A percentile compares a stretch with the other conserved stretches of the same genome.
phyloP scores from a whole-genome alignment of 257 asterid species.

The Ocimum tenuiflorum region DNA sequence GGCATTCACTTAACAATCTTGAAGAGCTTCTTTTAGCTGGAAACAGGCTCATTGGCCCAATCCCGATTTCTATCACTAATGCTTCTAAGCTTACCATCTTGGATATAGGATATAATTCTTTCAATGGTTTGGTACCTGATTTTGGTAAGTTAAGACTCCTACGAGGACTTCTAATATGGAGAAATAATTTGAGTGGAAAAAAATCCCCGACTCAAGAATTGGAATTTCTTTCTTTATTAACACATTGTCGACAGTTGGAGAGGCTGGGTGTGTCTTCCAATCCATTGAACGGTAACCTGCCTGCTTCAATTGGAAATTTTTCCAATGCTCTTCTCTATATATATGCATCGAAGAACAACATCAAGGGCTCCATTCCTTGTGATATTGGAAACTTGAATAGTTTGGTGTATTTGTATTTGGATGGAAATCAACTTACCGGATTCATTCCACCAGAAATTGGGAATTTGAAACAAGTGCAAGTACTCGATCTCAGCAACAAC shows the following conservation, averaged over 20 bases:
- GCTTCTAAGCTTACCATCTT: not conserved
- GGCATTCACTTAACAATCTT: not conserved
- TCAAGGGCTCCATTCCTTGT: not conserved
- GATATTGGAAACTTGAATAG: not conserved
- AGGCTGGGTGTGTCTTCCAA: too few species aligned
- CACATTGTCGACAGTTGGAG: not conserved
- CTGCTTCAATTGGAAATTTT: not conserved
- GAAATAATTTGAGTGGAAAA: not conserved
- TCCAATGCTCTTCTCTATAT: not conserved
- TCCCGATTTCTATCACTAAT: not conserved
- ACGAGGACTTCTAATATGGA: not conserved
- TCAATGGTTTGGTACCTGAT: not conserved
- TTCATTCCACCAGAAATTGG: not conserved
- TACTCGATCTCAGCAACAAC: not conserved
- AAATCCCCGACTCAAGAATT: not conserved
- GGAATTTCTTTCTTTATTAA: not conserved
- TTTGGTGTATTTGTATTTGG: not conserved
- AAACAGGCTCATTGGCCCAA: not conserved
- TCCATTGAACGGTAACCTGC: not conserved
- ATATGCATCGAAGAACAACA: not conserved
- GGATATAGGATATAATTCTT: not conserved
- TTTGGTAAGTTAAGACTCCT: too few species aligned
- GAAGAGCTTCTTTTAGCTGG: accelerated
- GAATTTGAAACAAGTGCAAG: not conserved
- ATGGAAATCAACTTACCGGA: not conserved